Conservation (phyloP, 2,329 filamentous ascomycete species). For the Aspergillus proliferans region DNA sequence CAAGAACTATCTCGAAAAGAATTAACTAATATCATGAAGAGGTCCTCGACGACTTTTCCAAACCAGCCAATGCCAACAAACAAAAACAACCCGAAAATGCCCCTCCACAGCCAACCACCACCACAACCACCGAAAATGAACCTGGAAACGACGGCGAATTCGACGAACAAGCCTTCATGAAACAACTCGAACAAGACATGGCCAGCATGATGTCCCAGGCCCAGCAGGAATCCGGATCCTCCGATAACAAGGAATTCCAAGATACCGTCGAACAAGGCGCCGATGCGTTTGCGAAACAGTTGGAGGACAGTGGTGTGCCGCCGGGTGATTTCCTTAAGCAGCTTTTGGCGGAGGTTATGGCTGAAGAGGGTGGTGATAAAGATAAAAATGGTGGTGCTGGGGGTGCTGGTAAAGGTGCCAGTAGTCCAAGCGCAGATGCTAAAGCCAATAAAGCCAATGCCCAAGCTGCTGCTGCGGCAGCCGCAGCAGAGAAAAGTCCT, state of each 20-base stretch:
- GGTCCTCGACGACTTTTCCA: conserved; percentile 78
- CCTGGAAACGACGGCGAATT: conserved; percentile 13
- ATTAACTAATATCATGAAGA: conserved; percentile 47
- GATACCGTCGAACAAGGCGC: conserved; percentile 25
- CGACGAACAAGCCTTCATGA: conserved; percentile 57
- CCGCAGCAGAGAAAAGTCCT: conserved; percentile 37
- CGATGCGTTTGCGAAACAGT: conserved; percentile 31
- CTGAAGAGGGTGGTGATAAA: conserved; percentile 16
- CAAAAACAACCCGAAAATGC: conserved; percentile 1
- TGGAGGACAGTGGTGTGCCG: conserved; percentile 29
- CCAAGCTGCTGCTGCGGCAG: background rate
- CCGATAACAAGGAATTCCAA: conserved; percentile 17
- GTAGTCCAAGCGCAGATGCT: conserved; percentile 14
- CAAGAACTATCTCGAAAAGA: background rate
- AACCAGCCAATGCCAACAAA: conserved; percentile 31
- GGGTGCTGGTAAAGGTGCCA: conserved; percentile 13
- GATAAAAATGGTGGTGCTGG: conserved; percentile 15
- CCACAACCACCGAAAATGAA: background rate
- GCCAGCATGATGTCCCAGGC: conserved; percentile 62
- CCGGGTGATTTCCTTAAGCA: conserved; percentile 31
- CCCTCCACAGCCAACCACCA: background rate
- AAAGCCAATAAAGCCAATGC: conserved; percentile 10
- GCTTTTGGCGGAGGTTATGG: conserved; percentile 30
- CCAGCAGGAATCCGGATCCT: conserved; percentile 15
- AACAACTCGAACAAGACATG: conserved; percentile 86